Evolutionary conservation across 2,329 filamentous ascomycete species (phyloP).

Genomic region (Metarhizium humberi): DNA sequence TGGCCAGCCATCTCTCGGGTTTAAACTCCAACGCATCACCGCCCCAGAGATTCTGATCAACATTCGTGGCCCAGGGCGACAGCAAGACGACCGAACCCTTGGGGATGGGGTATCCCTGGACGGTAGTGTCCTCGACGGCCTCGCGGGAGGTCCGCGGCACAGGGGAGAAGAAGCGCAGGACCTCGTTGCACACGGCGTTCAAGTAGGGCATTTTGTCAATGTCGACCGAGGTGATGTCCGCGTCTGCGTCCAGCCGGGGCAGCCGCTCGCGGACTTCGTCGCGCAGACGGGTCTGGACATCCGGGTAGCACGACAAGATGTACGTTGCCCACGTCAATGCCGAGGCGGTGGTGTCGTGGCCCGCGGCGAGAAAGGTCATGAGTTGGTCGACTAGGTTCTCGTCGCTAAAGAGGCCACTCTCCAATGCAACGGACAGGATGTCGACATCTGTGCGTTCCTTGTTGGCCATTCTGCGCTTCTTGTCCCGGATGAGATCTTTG

Average conservation of each 20-base stretch:
- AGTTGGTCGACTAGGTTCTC: conserved; percentile 79
- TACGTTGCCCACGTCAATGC: conserved; percentile 70
- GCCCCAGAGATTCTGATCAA: conserved; percentile 63
- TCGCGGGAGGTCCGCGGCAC: conserved; percentile 63
- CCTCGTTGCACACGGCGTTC: conserved; percentile 69
- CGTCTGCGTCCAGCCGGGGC: conserved; percentile 33
- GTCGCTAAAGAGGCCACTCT: conserved; percentile 66
- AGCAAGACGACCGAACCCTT: conserved; percentile 63
- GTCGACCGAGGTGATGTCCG: conserved; percentile 31
- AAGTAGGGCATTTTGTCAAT: conserved; percentile 72
- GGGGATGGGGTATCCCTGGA: conserved; percentile 57
- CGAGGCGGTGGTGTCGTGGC: conserved; percentile 71
- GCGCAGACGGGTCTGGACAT: conserved; percentile 58
- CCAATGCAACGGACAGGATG: conserved; percentile 72
- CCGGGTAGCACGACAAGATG: conserved; percentile 54
- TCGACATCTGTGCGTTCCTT: conserved; percentile 50
- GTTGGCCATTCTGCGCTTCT: conserved; percentile 43
- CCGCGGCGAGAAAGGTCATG: conserved; percentile 82
- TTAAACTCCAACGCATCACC: conserved; percentile 64
- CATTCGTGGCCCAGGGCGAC: conserved; percentile 59
- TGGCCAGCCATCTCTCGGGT: conserved; percentile 64
- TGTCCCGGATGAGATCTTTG: conserved; percentile 58
- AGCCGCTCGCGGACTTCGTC: conserved; percentile 55
- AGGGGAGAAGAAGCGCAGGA: conserved; percentile 63
- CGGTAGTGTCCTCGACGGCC: conserved; percentile 52